Evolutionary conservation across 1,284 basidiomycete genomes (phyloP), one percentile per base, ranked within the genome.

Genomic region (Puccinia novopanici): DNA sequence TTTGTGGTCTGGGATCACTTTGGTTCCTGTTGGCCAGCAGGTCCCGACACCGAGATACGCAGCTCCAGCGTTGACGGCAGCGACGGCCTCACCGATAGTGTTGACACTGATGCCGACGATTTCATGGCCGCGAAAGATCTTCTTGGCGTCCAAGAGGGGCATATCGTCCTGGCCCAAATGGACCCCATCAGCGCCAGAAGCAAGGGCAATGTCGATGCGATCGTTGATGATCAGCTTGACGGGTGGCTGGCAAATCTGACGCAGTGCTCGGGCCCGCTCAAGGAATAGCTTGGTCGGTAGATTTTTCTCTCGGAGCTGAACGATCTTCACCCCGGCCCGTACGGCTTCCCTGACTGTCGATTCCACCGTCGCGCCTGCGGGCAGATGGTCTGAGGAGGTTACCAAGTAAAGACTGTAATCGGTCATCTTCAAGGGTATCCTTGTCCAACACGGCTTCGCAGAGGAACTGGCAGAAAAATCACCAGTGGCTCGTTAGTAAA

Each of bases 151-250:
- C 2, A 87, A 83, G 0, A 93, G 88, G 1, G 93, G 90, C 88
- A 95, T 92, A 85, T 98, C 95, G 0, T 90, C 90, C 87, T 98
- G 95, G 3, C 95, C 95, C 72, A 98, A 88, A 84, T 98, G 95
- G 13, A 98, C 90, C 6, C 93, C 95, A 71, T 90, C 74, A 22
- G 74, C 80, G 74, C 89, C 87, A 34, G 93, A 87, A 12, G 92
- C 92, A 40, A 95, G 88, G 6, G 92, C 93, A 63, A 97, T 90
- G 84, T 96, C 94, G 81, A 95, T 88, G 17, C 94, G 90, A 86
- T 96, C 94, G 84, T 98, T 98, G 87, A 98, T 93, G 81, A 98
- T 88, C 40, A 98, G 88, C 0, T 93, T 94, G 27, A 97, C 90
- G 1, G 77, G 65, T 52, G 48, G 22, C 27, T 79, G 50, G 59